Percentiles rank a stretch among this genome's conserved stretches.
Conservation (phyloP, 176 grass and related monocot genomes). For the Oryza glaberrima region DNA sequence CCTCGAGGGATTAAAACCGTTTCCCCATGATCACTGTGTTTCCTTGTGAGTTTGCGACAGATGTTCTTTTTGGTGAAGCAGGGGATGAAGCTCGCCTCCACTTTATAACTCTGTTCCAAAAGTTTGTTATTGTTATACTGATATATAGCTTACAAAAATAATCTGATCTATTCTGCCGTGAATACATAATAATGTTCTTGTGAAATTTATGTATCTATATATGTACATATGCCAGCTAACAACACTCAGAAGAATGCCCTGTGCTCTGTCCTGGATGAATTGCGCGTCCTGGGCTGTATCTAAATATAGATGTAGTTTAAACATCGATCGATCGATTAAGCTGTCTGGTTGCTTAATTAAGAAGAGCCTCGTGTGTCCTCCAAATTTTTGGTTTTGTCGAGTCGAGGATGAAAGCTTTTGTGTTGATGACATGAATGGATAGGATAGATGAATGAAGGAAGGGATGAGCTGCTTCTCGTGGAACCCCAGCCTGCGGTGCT, state of each 20-base stretch:
- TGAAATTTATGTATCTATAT: no score
- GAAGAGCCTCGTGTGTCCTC: background rate
- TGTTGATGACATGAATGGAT: background rate
- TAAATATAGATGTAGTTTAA: background rate
- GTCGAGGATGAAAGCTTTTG: background rate
- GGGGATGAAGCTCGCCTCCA: background rate
- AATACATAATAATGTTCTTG: no score
- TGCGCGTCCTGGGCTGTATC: background rate
- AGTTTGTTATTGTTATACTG: no score
- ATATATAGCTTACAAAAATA: no score
- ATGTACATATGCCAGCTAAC: background rate
- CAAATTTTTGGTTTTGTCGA: background rate
- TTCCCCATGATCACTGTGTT: background rate
- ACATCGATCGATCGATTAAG: background rate
- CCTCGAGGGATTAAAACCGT: no score
- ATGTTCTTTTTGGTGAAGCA: background rate
- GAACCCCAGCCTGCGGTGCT: background rate
- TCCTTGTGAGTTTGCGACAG: background rate
- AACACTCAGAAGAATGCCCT: background rate
- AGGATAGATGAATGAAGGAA: background rate
- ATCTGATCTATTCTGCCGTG: no score
- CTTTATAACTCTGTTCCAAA: no score
- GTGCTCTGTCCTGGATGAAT: no score
- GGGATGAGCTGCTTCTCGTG: constrained; percentile 2
- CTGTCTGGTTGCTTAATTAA: background rate